Base-by-base conservation (phyloP, 352 stramenopile genomes). In the Thalassiosira hispida region DNA sequence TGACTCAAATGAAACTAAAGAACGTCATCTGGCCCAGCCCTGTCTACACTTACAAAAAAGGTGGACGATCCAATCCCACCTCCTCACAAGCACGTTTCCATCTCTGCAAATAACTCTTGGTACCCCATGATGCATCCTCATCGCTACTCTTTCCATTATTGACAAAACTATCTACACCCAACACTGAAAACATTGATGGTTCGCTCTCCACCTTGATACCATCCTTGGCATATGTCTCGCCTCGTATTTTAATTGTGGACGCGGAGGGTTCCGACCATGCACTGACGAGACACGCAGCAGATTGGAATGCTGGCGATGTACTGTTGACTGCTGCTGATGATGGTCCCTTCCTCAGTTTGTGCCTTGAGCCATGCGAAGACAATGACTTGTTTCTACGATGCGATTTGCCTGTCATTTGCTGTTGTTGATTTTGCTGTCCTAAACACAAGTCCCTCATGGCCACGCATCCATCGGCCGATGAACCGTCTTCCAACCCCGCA, bases 91-190 rank as follows among this genome's bases (percentile, higher is more conserved):
- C 70, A 33, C 23, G 29, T 12, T 60, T 80, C 64, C 66, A 74
- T 55, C 70, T 60, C 5, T 73, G 22, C 23, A 77, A 53, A 73
- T 62, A 84, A 29, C 56, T 67, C 22, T 47, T 59, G n/a, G 62
- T 67, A 56, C 35, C 29, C 20, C 44, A 55, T 46, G 61, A 72
- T 47, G 31, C 25, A 55, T 53, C 56, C 63, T 61, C 20, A 38
- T 22, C 16, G n/a, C 46, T 61, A 49, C 22, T n/a, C 12, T 59
- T 80, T 7, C 46, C 66, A 49, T 22, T n/a, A 20, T 59, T 80
- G 6, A 80, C 65, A 60, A 84, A 75, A 71, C 53, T 84, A 67
- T 84, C 77, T 29, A 84, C 77, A 44, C 77, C 77, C 53, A 84
- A 51, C n/a, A 79, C 46, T 27, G 70, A 56, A 70, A 84, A 84